These are phyloP conservation scores for Metschnikowia lunata DNA, from an alignment of 805 yeast species.

Conservation along the genomic window DNA sequence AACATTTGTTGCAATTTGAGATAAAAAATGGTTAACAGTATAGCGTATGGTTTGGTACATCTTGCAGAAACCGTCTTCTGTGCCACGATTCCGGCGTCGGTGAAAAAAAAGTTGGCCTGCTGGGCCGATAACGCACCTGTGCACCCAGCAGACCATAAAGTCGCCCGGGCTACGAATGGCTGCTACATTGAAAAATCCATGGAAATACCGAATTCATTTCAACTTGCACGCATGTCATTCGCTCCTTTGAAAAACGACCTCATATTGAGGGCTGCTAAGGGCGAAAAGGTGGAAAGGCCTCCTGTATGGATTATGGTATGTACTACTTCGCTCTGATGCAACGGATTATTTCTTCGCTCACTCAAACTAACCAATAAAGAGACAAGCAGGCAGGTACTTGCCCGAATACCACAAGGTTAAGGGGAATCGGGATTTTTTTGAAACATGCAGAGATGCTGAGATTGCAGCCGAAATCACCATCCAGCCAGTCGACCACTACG, in stretches of 20 bases:
- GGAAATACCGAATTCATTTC: neutral
- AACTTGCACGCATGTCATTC: slow-evolving; percentile 39
- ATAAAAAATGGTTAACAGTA: too few relatives aligned
- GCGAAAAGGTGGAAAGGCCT: slow-evolving; percentile 90
- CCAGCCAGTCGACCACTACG: slow-evolving; percentile 88
- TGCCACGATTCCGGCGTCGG: slow-evolving; percentile 6
- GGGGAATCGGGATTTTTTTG: slow-evolving; percentile 83
- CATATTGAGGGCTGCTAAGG: slow-evolving; percentile 86
- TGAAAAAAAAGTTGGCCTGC: slow-evolving; percentile 1
- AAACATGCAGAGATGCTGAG: slow-evolving; percentile 92
- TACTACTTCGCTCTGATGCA: slow-evolving; percentile 1
- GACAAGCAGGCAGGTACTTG: slow-evolving; percentile 94
- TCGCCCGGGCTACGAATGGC: neutral
- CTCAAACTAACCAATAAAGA: slow-evolving; percentile 27
- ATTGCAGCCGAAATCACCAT: slow-evolving; percentile 91
- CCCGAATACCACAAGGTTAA: slow-evolving; percentile 92
- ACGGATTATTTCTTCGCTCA: neutral
- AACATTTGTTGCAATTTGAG: too few relatives aligned
- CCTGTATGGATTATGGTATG: slow-evolving; percentile 94
- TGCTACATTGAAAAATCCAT: slow-evolving; percentile 1
- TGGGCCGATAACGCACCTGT: slow-evolving; percentile 7
- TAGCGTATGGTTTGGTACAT: neutral
- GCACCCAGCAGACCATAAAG: slow-evolving; percentile 2
- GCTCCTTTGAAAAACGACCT: slow-evolving; percentile 84
- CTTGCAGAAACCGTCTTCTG: slow-evolving; percentile 5